phyloP scores from a whole-genome alignment of 73 alveolate species.

The Chromera velia region DNA sequence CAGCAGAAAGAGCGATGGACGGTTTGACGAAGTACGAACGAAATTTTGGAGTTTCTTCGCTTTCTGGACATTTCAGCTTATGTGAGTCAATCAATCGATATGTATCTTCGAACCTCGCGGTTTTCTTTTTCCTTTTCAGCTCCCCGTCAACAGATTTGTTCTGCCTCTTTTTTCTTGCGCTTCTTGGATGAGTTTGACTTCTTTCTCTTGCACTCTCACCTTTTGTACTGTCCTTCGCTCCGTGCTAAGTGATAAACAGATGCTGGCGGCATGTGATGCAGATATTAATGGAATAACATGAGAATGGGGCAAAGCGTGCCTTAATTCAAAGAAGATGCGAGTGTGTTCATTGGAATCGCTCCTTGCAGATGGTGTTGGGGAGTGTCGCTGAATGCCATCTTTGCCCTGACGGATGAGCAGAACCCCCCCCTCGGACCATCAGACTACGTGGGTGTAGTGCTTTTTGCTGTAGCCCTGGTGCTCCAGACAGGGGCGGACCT shows the following conservation, averaged over 20 bases:
- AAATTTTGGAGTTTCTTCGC: neutral
- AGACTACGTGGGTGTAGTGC: constrained; percentile 37
- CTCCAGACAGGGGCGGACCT: constrained; percentile 46
- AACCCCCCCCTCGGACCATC: constrained; percentile 8
- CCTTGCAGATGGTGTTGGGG: neutral
- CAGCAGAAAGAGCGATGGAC: neutral
- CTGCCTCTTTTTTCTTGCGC: too few relatives aligned
- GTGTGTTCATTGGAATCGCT: neutral
- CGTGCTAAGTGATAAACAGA: too few relatives aligned
- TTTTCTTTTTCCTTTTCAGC: too few relatives aligned
- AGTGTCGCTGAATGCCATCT: neutral
- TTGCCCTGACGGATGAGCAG: neutral
- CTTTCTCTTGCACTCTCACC: too few relatives aligned
- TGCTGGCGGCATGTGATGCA: too few relatives aligned
- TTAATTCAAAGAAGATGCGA: neutral
- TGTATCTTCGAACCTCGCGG: too few relatives aligned
- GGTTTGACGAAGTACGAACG: neutral
- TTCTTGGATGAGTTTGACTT: too few relatives aligned
- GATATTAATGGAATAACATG: too few relatives aligned
- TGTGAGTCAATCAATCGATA: too few relatives aligned
- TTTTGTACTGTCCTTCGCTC: too few relatives aligned
- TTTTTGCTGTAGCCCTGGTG: constrained; percentile 41
- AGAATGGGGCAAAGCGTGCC: neutral
- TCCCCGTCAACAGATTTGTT: too few relatives aligned
- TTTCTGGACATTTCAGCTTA: neutral